Conservation (phyloP, 2,329 filamentous ascomycete species). For the Periconia digitata region DNA sequence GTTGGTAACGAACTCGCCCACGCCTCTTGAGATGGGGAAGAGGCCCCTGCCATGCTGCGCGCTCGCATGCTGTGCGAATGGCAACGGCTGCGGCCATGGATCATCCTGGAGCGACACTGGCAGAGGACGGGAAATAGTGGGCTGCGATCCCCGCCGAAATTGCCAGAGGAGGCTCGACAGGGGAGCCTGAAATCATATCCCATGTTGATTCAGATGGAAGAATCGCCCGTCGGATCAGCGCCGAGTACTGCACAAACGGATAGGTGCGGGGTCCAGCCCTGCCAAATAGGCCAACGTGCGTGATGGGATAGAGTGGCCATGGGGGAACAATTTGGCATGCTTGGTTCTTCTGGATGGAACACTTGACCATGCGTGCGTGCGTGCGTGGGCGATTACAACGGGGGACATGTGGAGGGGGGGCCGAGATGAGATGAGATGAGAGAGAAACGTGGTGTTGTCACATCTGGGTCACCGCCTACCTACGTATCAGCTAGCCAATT, state of each 20-base stretch:
- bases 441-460: not conserved
- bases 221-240: too few relatives aligned
- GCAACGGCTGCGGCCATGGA: too few relatives aligned
- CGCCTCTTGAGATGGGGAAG: not conserved
- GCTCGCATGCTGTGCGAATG: not conserved
- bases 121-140: not conserved
- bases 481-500: too few relatives aligned
- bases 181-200: too few relatives aligned
- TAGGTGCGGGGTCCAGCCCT: too few relatives aligned
- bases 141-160: constrained; percentile 8
- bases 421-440: not conserved
- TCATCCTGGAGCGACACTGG: not conserved
- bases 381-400: not conserved
- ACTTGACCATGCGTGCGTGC: not conserved
- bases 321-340: too few relatives aligned
- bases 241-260: too few relatives aligned
- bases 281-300: too few relatives aligned
- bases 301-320: too few relatives aligned
- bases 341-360: not conserved
- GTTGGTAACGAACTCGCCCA: not conserved
- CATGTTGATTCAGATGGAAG: too few relatives aligned
- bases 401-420: too few relatives aligned
- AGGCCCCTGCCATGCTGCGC: not conserved
- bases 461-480: not conserved
- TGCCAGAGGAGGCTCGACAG: constrained; percentile 1